Percentiles rank a stretch among this genome's conserved stretches.
Conservation (phyloP, 163 green algal genomes). For the Scenedesmus sp. region DNA sequence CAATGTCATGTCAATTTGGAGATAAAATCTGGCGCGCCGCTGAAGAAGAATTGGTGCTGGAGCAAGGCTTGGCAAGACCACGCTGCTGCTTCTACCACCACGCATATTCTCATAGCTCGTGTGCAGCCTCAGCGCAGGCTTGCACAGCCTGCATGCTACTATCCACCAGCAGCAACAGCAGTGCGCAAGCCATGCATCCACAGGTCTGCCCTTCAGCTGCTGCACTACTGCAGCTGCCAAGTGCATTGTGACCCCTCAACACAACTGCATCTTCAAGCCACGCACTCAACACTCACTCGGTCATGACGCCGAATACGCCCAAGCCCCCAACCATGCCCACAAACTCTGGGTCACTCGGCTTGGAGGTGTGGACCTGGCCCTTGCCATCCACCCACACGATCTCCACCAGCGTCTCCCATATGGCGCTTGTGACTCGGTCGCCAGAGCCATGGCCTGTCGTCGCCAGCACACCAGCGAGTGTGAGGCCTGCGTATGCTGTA, state of each 20-base stretch:
- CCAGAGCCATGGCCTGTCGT: constrained; percentile 47
- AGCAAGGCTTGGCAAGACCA: too few species aligned
- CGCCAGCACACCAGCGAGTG: constrained; percentile 37
- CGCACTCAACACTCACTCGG: neutral
- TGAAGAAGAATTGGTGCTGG: too few species aligned
- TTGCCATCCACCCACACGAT: constrained; percentile 48
- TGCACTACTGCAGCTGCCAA: neutral
- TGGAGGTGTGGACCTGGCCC: constrained; percentile 23
- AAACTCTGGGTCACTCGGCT: neutral
- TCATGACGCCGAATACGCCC: constrained; percentile 49
- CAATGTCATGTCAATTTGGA: too few species aligned
- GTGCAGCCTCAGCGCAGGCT: too few species aligned
- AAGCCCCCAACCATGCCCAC: constrained; percentile 13
- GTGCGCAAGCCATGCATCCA: neutral
- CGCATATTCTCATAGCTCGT: too few species aligned
- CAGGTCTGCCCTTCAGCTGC: neutral
- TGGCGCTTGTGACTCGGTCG: constrained; percentile 13
- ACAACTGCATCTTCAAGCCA: neutral
- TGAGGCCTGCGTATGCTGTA: constrained; percentile 45
- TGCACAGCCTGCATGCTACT: too few species aligned
- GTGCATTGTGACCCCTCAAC: neutral
- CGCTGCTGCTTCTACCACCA: too few species aligned
- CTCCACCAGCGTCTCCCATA: constrained; percentile 35
- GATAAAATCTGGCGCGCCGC: too few species aligned
- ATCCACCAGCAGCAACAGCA: neutral